phyloP scores from a whole-genome alignment of 1,139 yeast genomes.

The Yamadazyma mexicana region DNA sequence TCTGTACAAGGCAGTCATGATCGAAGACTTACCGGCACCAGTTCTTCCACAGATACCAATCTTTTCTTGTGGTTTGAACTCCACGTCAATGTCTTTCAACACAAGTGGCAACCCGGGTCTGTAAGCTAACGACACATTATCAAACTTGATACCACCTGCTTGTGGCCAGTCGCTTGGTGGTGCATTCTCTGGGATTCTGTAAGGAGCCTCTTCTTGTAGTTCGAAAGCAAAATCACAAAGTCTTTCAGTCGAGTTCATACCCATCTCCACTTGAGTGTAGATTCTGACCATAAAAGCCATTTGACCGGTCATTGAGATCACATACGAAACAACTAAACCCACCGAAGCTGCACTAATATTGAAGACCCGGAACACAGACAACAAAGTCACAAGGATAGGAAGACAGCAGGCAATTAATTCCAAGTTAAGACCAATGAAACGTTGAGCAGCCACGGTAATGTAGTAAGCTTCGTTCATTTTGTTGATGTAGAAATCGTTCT shows the following conservation, averaged over 20 bases:
- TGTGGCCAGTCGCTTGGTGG: constrained; percentile 55
- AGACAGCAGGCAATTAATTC: constrained; percentile 56
- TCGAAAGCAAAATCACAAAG: constrained; percentile 63
- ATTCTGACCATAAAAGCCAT: constrained; percentile 55
- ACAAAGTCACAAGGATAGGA: constrained; percentile 53
- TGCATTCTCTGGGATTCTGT: constrained; percentile 40
- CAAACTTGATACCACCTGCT: constrained; percentile 54
- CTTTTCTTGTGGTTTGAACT: constrained; percentile 57
- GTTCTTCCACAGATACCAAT: constrained; percentile 82
- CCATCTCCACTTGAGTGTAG: constrained; percentile 75
- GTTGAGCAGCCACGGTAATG: constrained; percentile 66
- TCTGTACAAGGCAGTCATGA: constrained; percentile 68
- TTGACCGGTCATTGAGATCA: constrained; percentile 52
- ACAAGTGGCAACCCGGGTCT: constrained; percentile 79
- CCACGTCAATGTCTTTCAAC: constrained; percentile 53
- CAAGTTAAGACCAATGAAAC: constrained; percentile 76
- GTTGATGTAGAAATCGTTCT: constrained; percentile 54
- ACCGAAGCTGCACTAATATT: constrained; percentile 64
- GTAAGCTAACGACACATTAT: constrained; percentile 63
- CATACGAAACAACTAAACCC: constrained; percentile 70
- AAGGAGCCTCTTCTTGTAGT: constrained; percentile 43
- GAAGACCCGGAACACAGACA: constrained; percentile 69
- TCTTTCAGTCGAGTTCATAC: constrained; percentile 85
- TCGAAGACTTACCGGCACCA: constrained; percentile 79
- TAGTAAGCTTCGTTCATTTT: constrained; percentile 76